phyloP scores from a whole-genome alignment of 805 yeast genomes.

The Monosporozyma servazzii region DNA sequence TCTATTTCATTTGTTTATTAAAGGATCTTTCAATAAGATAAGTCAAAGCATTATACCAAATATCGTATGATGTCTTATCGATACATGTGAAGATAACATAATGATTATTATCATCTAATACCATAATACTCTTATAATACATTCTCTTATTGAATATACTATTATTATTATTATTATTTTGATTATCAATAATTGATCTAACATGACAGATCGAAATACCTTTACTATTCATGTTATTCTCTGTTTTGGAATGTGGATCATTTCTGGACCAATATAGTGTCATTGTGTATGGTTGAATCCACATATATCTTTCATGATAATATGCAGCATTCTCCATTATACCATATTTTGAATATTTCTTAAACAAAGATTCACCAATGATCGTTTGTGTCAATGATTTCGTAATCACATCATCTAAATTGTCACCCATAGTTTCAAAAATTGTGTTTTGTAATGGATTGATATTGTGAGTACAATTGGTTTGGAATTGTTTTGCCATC shows the following conservation, averaged over 20 bases:
- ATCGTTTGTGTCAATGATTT: constrained; percentile 69
- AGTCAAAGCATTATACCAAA: constrained; percentile 80
- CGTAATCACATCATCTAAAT: constrained; percentile 35
- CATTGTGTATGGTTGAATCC: constrained; percentile 92
- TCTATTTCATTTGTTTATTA: constrained; percentile 37
- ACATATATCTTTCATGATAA: constrained; percentile 86
- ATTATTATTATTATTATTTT: not conserved
- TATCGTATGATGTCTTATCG: constrained; percentile 76
- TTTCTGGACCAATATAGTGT: constrained; percentile 78
- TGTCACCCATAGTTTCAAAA: constrained; percentile 41
- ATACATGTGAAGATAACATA: constrained; percentile 74
- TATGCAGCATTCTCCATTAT: constrained; percentile 64
- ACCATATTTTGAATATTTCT: constrained; percentile 72
- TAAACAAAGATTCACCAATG: constrained; percentile 82
- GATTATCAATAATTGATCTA: constrained; percentile 42
- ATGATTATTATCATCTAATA: constrained; percentile 56
- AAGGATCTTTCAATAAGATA: constrained; percentile 60
- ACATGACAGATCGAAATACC: constrained; percentile 8
- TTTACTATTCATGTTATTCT: constrained; percentile 3
- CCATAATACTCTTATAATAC: constrained; percentile 72
- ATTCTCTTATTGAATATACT: constrained; percentile 38
- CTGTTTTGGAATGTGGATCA: constrained; percentile 1
- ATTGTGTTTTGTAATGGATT: not conserved
- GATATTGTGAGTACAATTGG: not conserved
- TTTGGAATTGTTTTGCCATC: constrained; percentile 1